Percentiles rank a stretch among this genome's conserved stretches.
These are phyloP conservation scores for Trichoderma pleuroti DNA, from an alignment of 2,329 filamentous ascomycete species.

Conservation along the genomic window DNA sequence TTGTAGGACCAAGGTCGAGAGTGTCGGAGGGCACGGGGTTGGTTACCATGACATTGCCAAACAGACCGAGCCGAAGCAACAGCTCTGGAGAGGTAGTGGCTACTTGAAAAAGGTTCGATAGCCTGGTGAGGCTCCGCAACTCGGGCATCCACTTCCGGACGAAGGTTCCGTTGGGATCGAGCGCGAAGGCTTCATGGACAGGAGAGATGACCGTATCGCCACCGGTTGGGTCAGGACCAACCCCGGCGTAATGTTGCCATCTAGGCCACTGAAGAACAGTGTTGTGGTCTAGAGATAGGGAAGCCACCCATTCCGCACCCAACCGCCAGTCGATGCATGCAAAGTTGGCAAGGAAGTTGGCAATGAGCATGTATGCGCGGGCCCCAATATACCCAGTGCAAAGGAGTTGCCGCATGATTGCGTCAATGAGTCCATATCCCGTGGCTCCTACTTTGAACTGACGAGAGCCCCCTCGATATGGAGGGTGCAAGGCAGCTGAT, in stretches of 20 bases:
- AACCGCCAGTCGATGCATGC: slow-evolving; percentile 74
- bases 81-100: slow-evolving; percentile 61
- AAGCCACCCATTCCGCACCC: slow-evolving; percentile 81
- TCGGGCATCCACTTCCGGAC: slow-evolving; percentile 73
- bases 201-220: slow-evolving; percentile 37
- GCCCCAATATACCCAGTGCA: slow-evolving; percentile 78
- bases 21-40: slow-evolving; percentile 47
- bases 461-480: neutral
- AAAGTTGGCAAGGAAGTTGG: slow-evolving; percentile 69
- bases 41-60: slow-evolving; percentile 63
- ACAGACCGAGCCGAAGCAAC: slow-evolving; percentile 55
- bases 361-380: slow-evolving; percentile 71
- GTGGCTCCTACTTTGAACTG: slow-evolving; percentile 66
- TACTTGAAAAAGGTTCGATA: slow-evolving; percentile 64
- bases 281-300: slow-evolving; percentile 71
- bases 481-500: slow-evolving; percentile 36
- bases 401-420: slow-evolving; percentile 69
- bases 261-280: slow-evolving; percentile 75
- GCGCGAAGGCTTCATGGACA: slow-evolving; percentile 52
- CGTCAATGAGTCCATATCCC: slow-evolving; percentile 74
- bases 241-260: slow-evolving; percentile 78
- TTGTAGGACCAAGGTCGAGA: slow-evolving; percentile 47
- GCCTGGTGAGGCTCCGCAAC: slow-evolving; percentile 49
- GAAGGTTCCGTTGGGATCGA: slow-evolving; percentile 67
- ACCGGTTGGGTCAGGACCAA: slow-evolving; percentile 73